Evolutionary conservation across 805 yeast species (phyloP).

Genomic region (Maudiozyma turicensis): DNA sequence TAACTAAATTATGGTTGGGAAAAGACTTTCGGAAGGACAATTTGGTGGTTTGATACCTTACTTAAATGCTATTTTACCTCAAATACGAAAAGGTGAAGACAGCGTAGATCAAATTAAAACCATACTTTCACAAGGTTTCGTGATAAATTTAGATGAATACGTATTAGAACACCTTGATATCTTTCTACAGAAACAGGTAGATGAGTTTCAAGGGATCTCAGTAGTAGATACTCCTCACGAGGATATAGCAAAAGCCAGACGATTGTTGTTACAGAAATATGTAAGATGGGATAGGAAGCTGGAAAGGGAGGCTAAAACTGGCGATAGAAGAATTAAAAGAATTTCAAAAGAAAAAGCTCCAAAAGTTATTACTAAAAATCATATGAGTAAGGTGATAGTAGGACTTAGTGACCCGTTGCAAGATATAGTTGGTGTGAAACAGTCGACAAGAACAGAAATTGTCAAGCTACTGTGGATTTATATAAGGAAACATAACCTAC

Average conservation of each 20-base stretch:
- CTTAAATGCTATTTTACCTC: constrained; percentile 1
- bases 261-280: not conserved
- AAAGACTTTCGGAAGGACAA: not conserved
- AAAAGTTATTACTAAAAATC: not conserved
- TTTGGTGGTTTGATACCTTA: not conserved
- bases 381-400: constrained; percentile 26
- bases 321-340: not conserved
- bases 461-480: constrained; percentile 64
- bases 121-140: not conserved
- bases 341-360: not conserved
- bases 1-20: too few species aligned
- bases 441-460: constrained; percentile 52
- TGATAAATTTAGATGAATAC: not conserved
- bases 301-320: not conserved
- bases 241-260: not conserved
- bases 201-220: not conserved
- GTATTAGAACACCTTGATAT: not conserved
- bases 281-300: not conserved
- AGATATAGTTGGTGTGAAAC: constrained; percentile 36
- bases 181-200: not conserved
- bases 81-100: not conserved
- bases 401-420: constrained; percentile 43
- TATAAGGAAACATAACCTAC: constrained; percentile 51
- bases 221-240: not conserved
- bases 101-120: not conserved